Conservation (phyloP, 495 filamentous ascomycete species). For the Cenococcum geophilum region DNA sequence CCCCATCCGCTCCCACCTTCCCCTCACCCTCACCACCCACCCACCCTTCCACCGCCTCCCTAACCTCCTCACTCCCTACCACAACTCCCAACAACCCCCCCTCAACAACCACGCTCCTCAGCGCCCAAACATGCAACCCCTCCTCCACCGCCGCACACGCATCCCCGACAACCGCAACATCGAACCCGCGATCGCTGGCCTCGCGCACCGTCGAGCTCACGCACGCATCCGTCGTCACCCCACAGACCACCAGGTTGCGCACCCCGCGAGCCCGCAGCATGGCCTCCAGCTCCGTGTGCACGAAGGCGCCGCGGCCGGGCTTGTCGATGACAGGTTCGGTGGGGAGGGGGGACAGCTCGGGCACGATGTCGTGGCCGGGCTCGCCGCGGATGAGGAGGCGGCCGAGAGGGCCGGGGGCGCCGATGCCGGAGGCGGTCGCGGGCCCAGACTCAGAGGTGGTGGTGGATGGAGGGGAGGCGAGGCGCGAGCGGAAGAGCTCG, state of each 20-base stretch:
- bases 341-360: slow-evolving; percentile 51
- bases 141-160: slow-evolving; percentile 48
- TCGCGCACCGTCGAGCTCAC: slow-evolving; percentile 65
- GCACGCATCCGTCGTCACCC: slow-evolving; percentile 66
- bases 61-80: slow-evolving; percentile 45
- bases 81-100: slow-evolving; percentile 56
- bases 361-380: slow-evolving; percentile 55
- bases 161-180: slow-evolving; percentile 56
- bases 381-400: slow-evolving; percentile 60
- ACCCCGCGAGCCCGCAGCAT: slow-evolving; percentile 56
- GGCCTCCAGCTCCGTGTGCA: slow-evolving; percentile 58
- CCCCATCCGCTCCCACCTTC: no score
- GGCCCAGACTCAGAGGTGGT: no score
- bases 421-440: slow-evolving; percentile 38
- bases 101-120: slow-evolving; percentile 52
- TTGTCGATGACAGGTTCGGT: slow-evolving; percentile 63
- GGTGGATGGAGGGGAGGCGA: no score
- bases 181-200: slow-evolving; percentile 67
- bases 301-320: slow-evolving; percentile 60
- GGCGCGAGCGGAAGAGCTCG: slow-evolving; percentile 34
- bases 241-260: slow-evolving; percentile 59
- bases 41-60: slow-evolving; percentile 43
- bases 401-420: slow-evolving; percentile 56
- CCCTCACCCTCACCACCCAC: no score
- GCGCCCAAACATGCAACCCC: slow-evolving; percentile 45